Conservation (phyloP, 2,329 filamentous ascomycete genomes). For the Ascochyta lentis region DNA sequence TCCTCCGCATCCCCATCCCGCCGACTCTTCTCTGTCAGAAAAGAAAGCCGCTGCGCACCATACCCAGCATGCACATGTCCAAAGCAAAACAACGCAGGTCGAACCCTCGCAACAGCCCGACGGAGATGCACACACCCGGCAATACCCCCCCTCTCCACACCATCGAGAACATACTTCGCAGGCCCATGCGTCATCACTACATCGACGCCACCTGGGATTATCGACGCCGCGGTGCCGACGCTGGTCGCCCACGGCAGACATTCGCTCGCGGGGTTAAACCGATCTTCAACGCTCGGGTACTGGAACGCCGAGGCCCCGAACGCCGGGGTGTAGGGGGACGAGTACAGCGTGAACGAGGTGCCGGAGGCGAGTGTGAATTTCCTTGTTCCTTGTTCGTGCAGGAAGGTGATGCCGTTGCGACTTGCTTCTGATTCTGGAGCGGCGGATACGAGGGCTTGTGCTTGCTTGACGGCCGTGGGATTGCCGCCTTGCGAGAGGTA, state of each 20-base stretch:
- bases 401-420: constrained; percentile 55
- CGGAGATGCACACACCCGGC: constrained; percentile 65
- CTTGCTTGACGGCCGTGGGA: too few relatives aligned
- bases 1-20: too few relatives aligned
- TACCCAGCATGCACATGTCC: constrained; percentile 68
- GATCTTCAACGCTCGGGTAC: constrained; percentile 57
- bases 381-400: constrained; percentile 58
- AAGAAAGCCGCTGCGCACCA: constrained; percentile 33
- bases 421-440: too few relatives aligned
- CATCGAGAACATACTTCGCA: constrained; percentile 59
- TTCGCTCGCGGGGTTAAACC: constrained; percentile 53
- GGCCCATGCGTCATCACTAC: constrained; percentile 69
- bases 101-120: constrained; percentile 57
- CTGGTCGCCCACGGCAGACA: constrained; percentile 30
- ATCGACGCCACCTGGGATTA: constrained; percentile 49
- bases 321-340: constrained; percentile 60
- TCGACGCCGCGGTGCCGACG: constrained; percentile 15
- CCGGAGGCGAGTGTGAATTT: constrained; percentile 56
- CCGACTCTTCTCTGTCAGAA: too few relatives aligned
- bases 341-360: constrained; percentile 58
- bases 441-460: too few relatives aligned
- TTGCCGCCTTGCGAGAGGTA: too few relatives aligned
- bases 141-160: constrained; percentile 33
- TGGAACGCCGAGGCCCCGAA: constrained; percentile 62
- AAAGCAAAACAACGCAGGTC: constrained; percentile 65